Conservation (phyloP, 2,329 filamentous ascomycete species). For the Zasmidium angulare region DNA sequence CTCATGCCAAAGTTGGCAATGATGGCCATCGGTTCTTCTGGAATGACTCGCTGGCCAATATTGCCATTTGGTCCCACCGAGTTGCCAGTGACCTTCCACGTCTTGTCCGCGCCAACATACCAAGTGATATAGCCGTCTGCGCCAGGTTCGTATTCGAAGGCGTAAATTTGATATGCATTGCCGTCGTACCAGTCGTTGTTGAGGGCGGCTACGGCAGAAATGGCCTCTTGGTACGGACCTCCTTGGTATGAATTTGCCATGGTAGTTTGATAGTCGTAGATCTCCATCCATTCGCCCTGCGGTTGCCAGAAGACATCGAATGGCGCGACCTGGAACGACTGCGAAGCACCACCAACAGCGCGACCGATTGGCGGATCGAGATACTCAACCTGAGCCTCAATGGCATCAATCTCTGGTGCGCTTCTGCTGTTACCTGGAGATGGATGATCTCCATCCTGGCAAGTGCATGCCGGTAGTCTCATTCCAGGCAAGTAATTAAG, state of each 20-base stretch:
- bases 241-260: constrained; percentile 62
- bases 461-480: constrained; percentile 68
- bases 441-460: constrained; percentile 63
- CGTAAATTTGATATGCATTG: constrained; percentile 62
- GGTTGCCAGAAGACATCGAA: constrained; percentile 71
- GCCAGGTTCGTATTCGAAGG: constrained; percentile 64
- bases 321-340: constrained; percentile 66
- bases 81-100: constrained; percentile 62
- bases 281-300: constrained; percentile 58
- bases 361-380: constrained; percentile 51
- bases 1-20: constrained; percentile 72
- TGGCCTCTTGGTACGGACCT: constrained; percentile 62
- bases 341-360: constrained; percentile 59
- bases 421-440: constrained; percentile 63
- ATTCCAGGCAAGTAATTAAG: constrained; percentile 68
- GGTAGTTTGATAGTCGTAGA: constrained; percentile 61
- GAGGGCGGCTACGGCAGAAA: constrained; percentile 61
- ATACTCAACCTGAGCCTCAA: constrained; percentile 64
- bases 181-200: constrained; percentile 69
- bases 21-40: constrained; percentile 66
- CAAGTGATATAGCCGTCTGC: constrained; percentile 62
- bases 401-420: constrained; percentile 69
- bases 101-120: constrained; percentile 65
- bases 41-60: constrained; percentile 63
- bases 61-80: constrained; percentile 69